Base-by-base conservation (phyloP, 1,139 yeast species). In the Yamadazyma mexicana region DNA sequence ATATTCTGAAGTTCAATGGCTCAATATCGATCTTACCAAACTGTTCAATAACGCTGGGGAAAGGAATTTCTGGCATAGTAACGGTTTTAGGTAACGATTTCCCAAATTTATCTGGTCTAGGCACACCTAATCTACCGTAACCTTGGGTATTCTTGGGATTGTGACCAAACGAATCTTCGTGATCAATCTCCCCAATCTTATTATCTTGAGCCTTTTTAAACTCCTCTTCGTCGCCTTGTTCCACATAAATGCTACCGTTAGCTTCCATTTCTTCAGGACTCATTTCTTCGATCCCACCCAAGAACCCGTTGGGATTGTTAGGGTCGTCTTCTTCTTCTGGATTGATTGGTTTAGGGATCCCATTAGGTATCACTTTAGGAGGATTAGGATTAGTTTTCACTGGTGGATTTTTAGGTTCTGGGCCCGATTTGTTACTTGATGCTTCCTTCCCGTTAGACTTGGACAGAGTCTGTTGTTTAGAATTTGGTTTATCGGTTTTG, bases 81-180 rank as follows among this genome's bases (percentile, higher is more conserved):
- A 54, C 54, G 1, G 55, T 52, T 28, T 46, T 45, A 7, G 40
- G 34, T 11, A 30, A 18, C 5, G 39, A 34, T 25, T 41, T 41
- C 2, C 43, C 40, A 17, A 37, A 32, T 15, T 36, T 30, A 11
- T 40, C 42, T 14, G 42, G 33, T 10, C 32, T 37, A 9, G 53
- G 52, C 23, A 49, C 59, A 17, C 83, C 64, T 2, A 84, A 58
- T 22, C 59, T 59, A 35, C 73, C 78, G 56, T 81, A 83, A 0
- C 86, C 85, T 45, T 75, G 72, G 36, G 72, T 59, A 34, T 82
- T 82, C 31, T 43, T 41, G 11, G 46, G 46, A 28, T 37, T 41
- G 20, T 38, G 34, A 8, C 40, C 45, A 30, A 44, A 35, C 8
- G 31, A 15, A 31, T 45, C 49, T 34, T 48, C 52, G 34, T 43